phyloP scores from a whole-genome alignment of 2,329 filamentous ascomycete genomes.

The Paracoccidioides lutzii region DNA sequence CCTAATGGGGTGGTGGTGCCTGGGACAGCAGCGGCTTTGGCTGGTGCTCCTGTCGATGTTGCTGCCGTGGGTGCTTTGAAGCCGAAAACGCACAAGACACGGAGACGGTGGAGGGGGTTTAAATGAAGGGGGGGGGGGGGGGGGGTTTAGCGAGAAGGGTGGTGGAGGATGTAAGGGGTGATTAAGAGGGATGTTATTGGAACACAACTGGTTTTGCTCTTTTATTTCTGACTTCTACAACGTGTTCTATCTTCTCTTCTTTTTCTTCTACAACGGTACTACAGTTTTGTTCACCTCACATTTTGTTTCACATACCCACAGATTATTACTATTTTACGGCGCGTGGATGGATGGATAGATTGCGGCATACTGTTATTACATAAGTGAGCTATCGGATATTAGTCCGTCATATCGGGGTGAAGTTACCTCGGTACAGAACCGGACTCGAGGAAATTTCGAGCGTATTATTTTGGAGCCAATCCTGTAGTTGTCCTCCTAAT shows the following conservation, averaged over 20 bases:
- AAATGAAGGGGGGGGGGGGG: slow-evolving; percentile 7
- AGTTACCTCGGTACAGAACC: too few species aligned
- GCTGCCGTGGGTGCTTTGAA: background rate
- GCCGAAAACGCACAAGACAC: slow-evolving; percentile 19
- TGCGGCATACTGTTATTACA: background rate
- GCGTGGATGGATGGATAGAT: background rate
- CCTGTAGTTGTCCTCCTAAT: too few species aligned
- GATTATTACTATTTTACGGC: background rate
- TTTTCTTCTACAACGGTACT: background rate
- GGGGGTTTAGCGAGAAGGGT: too few species aligned
- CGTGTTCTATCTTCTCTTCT: background rate
- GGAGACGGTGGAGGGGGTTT: slow-evolving; percentile 22
- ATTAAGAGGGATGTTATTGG: background rate
- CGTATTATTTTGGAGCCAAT: too few species aligned
- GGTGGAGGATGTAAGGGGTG: too few species aligned
- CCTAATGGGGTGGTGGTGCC: background rate
- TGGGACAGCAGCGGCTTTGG: background rate
- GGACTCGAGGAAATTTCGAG: too few species aligned
- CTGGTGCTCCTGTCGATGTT: background rate
- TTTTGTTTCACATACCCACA: background rate
- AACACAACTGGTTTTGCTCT: background rate
- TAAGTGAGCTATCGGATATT: background rate
- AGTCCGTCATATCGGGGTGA: too few species aligned
- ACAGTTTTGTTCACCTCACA: background rate
- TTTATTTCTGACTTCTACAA: background rate